A percentile compares a stretch with the other conserved stretches of the same genome.
These are phyloP conservation scores for Aspergillus ellipticus DNA, from an alignment of 495 filamentous ascomycete genomes.

Conservation along the genomic window DNA sequence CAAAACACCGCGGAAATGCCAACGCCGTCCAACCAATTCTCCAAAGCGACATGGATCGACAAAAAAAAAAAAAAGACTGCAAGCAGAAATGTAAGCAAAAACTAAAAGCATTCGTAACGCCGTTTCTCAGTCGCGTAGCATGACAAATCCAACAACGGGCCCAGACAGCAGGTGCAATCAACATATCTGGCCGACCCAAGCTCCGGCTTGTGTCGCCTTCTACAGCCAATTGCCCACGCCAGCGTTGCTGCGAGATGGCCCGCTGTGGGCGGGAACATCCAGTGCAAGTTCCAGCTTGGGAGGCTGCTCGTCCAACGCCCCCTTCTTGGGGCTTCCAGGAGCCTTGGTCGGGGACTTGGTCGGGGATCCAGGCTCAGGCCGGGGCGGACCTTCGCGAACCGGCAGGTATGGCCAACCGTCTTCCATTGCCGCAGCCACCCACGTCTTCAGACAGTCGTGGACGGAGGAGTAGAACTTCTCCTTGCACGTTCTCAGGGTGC, in stretches of 20 bases:
- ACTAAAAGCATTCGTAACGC: slow-evolving; percentile 22
- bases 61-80: slow-evolving; percentile 9
- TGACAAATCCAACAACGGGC: not conserved
- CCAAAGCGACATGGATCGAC: slow-evolving; percentile 18
- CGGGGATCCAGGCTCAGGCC: slow-evolving; percentile 35
- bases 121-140: slow-evolving; percentile 6
- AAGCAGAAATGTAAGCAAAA: not conserved
- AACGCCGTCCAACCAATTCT: slow-evolving; percentile 29
- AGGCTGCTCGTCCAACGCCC: slow-evolving; percentile 36
- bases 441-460: slow-evolving; percentile 82
- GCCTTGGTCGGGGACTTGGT: slow-evolving; percentile 41
- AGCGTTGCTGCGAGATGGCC: slow-evolving; percentile 16
- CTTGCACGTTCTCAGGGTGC: slow-evolving; percentile 83
- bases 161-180: not conserved
- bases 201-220: not conserved
- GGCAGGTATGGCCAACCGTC: slow-evolving; percentile 80
- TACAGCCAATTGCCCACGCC: slow-evolving; percentile 41
- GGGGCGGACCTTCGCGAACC: slow-evolving; percentile 69
- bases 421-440: slow-evolving; percentile 80
- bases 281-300: slow-evolving; percentile 40
- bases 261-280: slow-evolving; percentile 26
- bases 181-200: not conserved
- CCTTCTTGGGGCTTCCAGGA: slow-evolving; percentile 36
- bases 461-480: slow-evolving; percentile 93
- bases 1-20: slow-evolving; percentile 34